Conservation (phyloP, 352 stramenopile genomes). For the Pythium grandisporangium region DNA sequence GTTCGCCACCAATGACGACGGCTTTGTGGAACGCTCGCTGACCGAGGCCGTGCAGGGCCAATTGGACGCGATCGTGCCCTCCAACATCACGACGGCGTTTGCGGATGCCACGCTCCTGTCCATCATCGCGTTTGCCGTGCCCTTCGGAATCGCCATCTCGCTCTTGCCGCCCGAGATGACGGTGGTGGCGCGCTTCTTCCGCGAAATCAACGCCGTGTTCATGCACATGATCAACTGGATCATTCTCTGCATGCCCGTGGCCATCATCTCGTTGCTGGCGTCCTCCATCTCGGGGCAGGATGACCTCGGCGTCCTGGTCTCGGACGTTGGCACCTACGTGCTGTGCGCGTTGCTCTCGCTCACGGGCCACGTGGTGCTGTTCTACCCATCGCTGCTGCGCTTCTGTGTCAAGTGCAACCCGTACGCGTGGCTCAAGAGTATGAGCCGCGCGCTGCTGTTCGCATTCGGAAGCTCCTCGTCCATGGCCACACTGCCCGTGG, state of each 20-base stretch:
- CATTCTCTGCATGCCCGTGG: slow-evolving; percentile 29
- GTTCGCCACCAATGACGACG: slow-evolving; percentile 4
- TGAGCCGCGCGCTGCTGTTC: slow-evolving; percentile 23
- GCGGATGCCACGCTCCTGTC: slow-evolving; percentile 16
- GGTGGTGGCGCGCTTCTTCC: slow-evolving; percentile 14
- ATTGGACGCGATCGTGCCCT: slow-evolving; percentile 10
- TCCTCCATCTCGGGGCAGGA: slow-evolving; percentile 15
- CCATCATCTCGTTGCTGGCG: slow-evolving; percentile 28
- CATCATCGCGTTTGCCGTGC: slow-evolving; percentile 25
- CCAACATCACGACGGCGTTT: slow-evolving; percentile 23
- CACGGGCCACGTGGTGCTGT: slow-evolving; percentile 17
- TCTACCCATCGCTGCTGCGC: slow-evolving; percentile 24
- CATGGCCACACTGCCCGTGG: slow-evolving; percentile 31
- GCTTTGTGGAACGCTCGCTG: slow-evolving; percentile 7
- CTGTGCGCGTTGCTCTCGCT: slow-evolving; percentile 14
- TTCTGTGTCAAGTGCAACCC: slow-evolving; percentile 17
- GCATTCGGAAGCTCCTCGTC: slow-evolving; percentile 29
- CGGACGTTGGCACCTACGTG: slow-evolving; percentile 29
- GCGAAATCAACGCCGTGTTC: slow-evolving; percentile 24
- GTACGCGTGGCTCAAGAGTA: slow-evolving; percentile 20
- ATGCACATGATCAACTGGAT: slow-evolving; percentile 29
- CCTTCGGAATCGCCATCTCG: slow-evolving; percentile 18
- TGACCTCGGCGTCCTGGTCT: slow-evolving; percentile 18
- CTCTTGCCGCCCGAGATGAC: slow-evolving; percentile 7
- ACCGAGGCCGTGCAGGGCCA: slow-evolving; percentile 12